Base-by-base conservation (phyloP, 306 rosid genomes). In the Erythrophleum fordii region DNA sequence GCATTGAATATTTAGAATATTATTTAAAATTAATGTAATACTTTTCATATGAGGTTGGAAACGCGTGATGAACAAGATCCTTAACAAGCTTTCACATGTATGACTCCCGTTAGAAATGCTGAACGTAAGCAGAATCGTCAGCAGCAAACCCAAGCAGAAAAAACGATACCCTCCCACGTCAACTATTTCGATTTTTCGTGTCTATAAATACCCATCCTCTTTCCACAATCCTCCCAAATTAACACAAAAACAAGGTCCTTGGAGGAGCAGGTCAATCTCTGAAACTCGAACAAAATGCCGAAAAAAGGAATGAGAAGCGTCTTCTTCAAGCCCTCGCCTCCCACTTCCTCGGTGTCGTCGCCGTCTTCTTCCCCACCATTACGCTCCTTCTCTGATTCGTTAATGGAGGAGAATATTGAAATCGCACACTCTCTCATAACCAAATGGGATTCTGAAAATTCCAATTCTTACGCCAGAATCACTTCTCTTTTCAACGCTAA, bases 341-440 rank as follows among this genome's bases (percentile, higher is more conserved):
- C 66, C 22, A 6, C 48, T 5, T 0, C 89, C 1, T 72, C 83
- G 2, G 66, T 42, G 9, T 76, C 34, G 6, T 6, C n/a, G 1
- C 83, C 86, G 10, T 77, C 91, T 10, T 42, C 89, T 1, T 87
- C 95, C 93, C 20, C 79, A 39, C 23, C 56, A 5, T 18, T 17
- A 8, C 86, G 42, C 44, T 86, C 83, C 46, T 78, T 92, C 62
- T 85, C 84, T 11, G 88, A 85, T 45, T 76, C 92, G 0, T n/a
- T 95, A 2, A 85, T 91, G 85, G 87, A 93, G 5, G 89, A 90
- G 58, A 90, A 89, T 51, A 80, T 95, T 10, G 82, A 88, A 4
- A 62, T 72, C 5, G 97, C 95, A 1, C 87, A 83, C 55, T 49
- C 85, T 0, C 77, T 91, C 1, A 86, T 95, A 9, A 72, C 77